phyloP scores from a whole-genome alignment of 2,329 filamentous ascomycete genomes.

The Harringtonia lauricola region DNA sequence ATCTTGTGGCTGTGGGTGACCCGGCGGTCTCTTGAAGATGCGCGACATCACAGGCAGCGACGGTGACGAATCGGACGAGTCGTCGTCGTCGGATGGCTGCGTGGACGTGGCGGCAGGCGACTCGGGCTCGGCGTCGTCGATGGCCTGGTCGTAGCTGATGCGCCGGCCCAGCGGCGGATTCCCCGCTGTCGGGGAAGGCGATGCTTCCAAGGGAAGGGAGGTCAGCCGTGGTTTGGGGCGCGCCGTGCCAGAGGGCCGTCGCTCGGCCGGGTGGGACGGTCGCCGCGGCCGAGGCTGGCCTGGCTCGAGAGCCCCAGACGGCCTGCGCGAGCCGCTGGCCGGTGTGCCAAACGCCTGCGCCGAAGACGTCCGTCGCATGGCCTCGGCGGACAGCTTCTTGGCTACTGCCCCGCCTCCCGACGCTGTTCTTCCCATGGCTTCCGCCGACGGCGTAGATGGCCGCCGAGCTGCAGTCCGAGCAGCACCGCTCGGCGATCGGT shows the following conservation, averaged over 20 bases:
- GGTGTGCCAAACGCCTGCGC: conserved; percentile 22
- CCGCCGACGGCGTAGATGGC: conserved; percentile 19
- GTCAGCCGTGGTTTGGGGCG: no score
- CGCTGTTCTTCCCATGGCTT: conserved; percentile 38
- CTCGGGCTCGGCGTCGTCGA: conserved; percentile 24
- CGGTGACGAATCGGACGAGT: conserved; percentile 12
- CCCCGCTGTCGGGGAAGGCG: conserved; percentile 11
- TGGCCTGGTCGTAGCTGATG: conserved; percentile 5
- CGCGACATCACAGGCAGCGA: conserved; percentile 46
- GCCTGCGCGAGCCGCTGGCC: conserved; percentile 4
- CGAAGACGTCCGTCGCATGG: conserved; percentile 40
- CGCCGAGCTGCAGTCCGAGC: neutral
- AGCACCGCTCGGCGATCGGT: neutral
- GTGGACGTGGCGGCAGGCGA: conserved; percentile 33
- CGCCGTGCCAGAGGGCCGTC: no score
- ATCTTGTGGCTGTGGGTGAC: conserved; percentile 24
- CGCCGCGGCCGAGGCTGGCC: neutral
- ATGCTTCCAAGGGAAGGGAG: no score
- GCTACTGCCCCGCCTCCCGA: conserved; percentile 24
- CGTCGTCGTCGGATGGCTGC: conserved; percentile 12
- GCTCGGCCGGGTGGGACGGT: no score
- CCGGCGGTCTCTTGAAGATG: conserved; percentile 48
- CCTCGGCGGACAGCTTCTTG: conserved; percentile 21
- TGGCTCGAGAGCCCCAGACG: neutral
- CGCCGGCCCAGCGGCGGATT: conserved; percentile 9